phyloP scores from a whole-genome alignment of 192 early-diverging fungal species.

The Spizellomyces punctatus region DNA sequence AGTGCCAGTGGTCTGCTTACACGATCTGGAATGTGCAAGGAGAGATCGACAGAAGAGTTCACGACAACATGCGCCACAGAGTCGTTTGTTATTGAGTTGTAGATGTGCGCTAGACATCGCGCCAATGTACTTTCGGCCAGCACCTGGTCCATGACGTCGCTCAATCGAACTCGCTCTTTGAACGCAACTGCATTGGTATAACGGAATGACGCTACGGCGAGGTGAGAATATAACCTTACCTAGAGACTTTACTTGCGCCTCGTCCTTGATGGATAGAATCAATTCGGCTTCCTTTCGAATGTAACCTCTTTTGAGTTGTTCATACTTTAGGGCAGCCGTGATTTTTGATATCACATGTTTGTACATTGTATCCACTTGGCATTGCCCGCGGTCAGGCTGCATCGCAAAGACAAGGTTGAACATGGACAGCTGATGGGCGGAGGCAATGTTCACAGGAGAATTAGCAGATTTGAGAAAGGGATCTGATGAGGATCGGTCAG shows the following conservation, averaged over 20 bases:
- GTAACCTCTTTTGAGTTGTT: constrained; percentile 76
- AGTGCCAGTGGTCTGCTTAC: constrained; percentile 15
- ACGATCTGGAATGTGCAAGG: constrained; percentile 56
- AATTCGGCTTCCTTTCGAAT: constrained; percentile 73
- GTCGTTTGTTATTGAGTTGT: constrained; percentile 49
- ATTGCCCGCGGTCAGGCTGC: constrained; percentile 29
- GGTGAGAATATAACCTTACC: constrained; percentile 7
- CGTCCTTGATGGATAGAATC: constrained; percentile 72
- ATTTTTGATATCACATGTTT: constrained; percentile 69
- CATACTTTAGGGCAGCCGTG: constrained; percentile 74
- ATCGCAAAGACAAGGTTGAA: constrained; percentile 83
- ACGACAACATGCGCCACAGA: constrained; percentile 65
- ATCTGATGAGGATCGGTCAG: constrained; percentile 19
- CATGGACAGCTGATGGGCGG: constrained; percentile 61
- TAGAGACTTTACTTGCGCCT: constrained; percentile 27
- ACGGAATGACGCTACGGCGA: not conserved
- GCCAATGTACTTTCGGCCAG: constrained; percentile 64
- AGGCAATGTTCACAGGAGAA: constrained; percentile 17
- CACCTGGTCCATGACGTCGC: constrained; percentile 52
- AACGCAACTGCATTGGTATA: constrained; percentile 7
- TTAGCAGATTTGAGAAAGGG: constrained; percentile 1
- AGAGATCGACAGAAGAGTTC: constrained; percentile 79
- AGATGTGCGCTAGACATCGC: constrained; percentile 62
- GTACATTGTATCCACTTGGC: constrained; percentile 70
- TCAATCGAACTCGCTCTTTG: not conserved